Base-by-base conservation (phyloP, 192 early-diverging fungal species). In the Lobosporangium transversale region DNA sequence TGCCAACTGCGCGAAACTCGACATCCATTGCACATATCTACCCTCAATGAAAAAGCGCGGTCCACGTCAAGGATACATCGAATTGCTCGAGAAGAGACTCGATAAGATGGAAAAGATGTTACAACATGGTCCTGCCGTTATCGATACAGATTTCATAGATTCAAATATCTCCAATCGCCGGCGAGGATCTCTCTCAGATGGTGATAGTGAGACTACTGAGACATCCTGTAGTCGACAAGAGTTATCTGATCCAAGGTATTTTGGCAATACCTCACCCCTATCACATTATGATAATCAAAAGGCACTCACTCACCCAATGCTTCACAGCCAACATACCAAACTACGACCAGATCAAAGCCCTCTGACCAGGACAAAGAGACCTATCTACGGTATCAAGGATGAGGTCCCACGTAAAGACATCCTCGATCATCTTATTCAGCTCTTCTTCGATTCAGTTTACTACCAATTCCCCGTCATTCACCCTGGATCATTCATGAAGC, bases 11-110 rank as follows among this genome's bases (percentile, higher is more conserved):
- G 66, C 81, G 51, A 88, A 90, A 66, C 81, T 89, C 37, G 85
- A 83, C 37, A 55, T 68, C 33, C 68, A 83, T 20, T 97, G 95
- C 67, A 85, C 92, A 23, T 97, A 94, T 75, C 85, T 91, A 51
- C 93, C 94, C 6, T 89, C 86, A 42, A 91, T 90, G 65, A 94
- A 95, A 74, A 96, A 96, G 80, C 84, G 94, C 37, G 94, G 95
- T 1, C 95, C 94, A 31, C 89, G 94, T n/a, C 89, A 87, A 32
- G 91, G 92, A 0, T 90, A 93, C 59, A 91, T 94, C 50, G 91
- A 90, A 68, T 81, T 88, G 11, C 80, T 94, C 12, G 92, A 94
- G 69, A 89, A 90, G 44, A 83, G 90, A 20, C 71, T 94, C 20
- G 87, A 91, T 57, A 87, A 90, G 51, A 92, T 94, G 90, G 93